Evolutionary conservation across 371 early-diverging fungal species (phyloP), one percentile per base, ranked within the genome.

Genomic region (Actinomortierella wolfii): DNA sequence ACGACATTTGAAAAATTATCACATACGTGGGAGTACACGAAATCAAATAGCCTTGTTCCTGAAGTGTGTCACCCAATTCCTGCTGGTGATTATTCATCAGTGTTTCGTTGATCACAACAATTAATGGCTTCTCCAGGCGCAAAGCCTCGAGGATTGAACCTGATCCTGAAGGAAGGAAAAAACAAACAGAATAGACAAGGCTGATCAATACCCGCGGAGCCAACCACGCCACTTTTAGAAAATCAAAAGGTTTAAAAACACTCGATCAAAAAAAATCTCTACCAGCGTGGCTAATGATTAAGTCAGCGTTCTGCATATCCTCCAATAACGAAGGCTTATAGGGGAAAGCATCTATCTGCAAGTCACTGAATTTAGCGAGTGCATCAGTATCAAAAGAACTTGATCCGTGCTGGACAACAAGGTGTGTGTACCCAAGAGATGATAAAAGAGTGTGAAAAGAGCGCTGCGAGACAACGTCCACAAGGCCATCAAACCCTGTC

Each of bases 21-120:
- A 56, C 57, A 44, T 78, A 84, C 88, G 77, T 69, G 51, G 68
- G 60, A 18, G 73, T 68, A 26, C 78, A 78, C 54, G 63, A 78
- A 20, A 87, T 61, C 23, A 91, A 73, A 62, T 87, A 85, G 13
- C 81, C 81, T 51, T 80, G 62, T 1, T 65, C 58, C 8, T 81
- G 79, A 62, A 97, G 79, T 4, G 86, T 90, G 8, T 76, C 56
- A 2, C 94, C 95, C 48, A 97, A 81, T 68, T 97, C 95, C 26
- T 56, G 42, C 76, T 97, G 97, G 69, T 97, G 97, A 71, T 94
- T 90, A 74, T 94, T 87, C 92, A 92, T 88, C 29, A 97, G 78
- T 26, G 61, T 61, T 9, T 65, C 71, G 66, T 96, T 97, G 0
- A 87, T 87, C 4, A 95, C 93, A 8, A 88, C 89, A 17, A 97